These are phyloP conservation scores for Leccinum aurantiacum DNA, from an alignment of 768 basidiomycete genomes.

Conservation along the genomic window DNA sequence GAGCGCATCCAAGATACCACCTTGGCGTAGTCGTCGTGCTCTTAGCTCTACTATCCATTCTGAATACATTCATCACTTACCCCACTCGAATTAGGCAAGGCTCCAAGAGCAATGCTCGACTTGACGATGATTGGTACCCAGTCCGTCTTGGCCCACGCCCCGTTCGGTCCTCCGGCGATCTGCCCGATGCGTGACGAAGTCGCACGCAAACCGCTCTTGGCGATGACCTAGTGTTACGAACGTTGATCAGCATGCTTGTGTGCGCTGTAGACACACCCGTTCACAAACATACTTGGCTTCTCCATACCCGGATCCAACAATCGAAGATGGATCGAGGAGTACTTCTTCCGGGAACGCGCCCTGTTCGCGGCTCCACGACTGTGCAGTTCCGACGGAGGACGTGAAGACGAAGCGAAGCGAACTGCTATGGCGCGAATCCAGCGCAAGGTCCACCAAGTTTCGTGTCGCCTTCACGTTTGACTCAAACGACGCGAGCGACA, in stretches of 20 bases:
- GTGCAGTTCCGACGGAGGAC: constrained; percentile 22
- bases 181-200: constrained; percentile 35
- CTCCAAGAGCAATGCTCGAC: constrained; percentile 29
- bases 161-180: constrained; percentile 33
- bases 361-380: constrained; percentile 24
- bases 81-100: constrained; percentile 34
- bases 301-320: constrained; percentile 38
- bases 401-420: constrained; percentile 27
- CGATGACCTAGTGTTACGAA: constrained; percentile 22
- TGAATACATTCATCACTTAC: constrained; percentile 21
- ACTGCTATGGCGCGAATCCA: constrained; percentile 25
- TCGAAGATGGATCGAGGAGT: constrained; percentile 25
- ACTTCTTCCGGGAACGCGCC: constrained; percentile 33
- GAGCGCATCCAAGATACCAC: constrained; percentile 39
- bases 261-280: constrained; percentile 23
- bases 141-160: constrained; percentile 36
- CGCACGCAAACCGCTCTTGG: constrained; percentile 23
- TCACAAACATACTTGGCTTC: constrained; percentile 40
- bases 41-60: background rate
- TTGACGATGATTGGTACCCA: constrained; percentile 39
- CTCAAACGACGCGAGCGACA: constrained; percentile 38
- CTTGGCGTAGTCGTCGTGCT: background rate
- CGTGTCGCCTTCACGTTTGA: constrained; percentile 35
- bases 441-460: constrained; percentile 34
- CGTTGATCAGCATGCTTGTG: background rate